A percentile compares a stretch with the other conserved stretches of the same genome.
Conservation (phyloP, 2,329 filamentous ascomycete species). For the Cordyceps javanica region DNA sequence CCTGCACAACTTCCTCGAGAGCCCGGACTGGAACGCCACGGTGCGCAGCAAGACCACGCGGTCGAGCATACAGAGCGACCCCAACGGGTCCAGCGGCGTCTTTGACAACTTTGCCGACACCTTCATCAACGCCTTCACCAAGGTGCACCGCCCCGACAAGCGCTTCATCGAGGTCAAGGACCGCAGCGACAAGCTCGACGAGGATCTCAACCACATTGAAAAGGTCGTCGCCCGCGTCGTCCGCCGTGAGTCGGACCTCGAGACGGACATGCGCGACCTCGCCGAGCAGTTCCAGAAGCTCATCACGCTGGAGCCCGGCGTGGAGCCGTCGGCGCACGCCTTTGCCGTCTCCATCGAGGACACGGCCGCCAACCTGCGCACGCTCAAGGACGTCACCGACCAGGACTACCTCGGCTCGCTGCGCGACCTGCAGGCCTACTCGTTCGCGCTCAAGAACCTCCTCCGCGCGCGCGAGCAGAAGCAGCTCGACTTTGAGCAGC, state of each 20-base stretch:
- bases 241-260: constrained; percentile 79
- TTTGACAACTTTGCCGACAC: constrained; percentile 95
- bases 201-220: constrained; percentile 87
- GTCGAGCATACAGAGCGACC: constrained; percentile 44
- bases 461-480: constrained; percentile 95
- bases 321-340: constrained; percentile 73
- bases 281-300: constrained; percentile 94
- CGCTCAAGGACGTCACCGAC: constrained; percentile 85
- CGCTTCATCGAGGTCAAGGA: constrained; percentile 93
- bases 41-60: constrained; percentile 75
- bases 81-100: constrained; percentile 57
- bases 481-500: constrained; percentile 92
- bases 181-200: constrained; percentile 86
- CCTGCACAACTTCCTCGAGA: constrained; percentile 86
- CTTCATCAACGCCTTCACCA: constrained; percentile 95
- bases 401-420: constrained; percentile 91
- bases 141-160: constrained; percentile 90
- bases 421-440: constrained; percentile 94
- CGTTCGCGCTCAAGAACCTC: constrained; percentile 75
- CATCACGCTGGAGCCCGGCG: constrained; percentile 78
- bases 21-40: constrained; percentile 90
- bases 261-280: constrained; percentile 81
- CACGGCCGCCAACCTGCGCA: constrained; percentile 69
- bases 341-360: constrained; percentile 85
- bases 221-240: constrained; percentile 92